Evolutionary conservation across 1,284 basidiomycete genomes (phyloP).

Genomic region (Apiotrichum domesticum): DNA sequence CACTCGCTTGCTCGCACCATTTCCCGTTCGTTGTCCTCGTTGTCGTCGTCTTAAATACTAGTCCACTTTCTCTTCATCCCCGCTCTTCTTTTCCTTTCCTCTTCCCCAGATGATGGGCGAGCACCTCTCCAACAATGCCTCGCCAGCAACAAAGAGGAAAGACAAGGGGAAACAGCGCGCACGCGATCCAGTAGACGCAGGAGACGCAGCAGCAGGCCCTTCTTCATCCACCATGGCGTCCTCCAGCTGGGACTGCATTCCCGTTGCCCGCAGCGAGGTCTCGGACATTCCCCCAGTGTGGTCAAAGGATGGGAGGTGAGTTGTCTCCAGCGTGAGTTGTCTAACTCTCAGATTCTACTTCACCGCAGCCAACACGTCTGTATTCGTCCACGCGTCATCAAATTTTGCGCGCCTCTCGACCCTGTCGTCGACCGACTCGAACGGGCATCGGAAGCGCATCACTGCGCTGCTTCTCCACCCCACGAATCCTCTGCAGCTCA

Average conservation of each 20-base stretch:
- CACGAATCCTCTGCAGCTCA: constrained; percentile 79
- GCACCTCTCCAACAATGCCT: constrained; percentile 4
- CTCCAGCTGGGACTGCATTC: constrained; percentile 33
- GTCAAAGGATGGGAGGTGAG: constrained; percentile 78
- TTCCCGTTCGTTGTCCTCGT: not conserved
- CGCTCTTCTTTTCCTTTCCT: constrained; percentile 9
- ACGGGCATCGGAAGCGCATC: constrained; percentile 55
- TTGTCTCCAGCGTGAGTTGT: constrained; percentile 8
- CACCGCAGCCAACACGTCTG: constrained; percentile 64
- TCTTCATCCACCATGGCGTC: not conserved
- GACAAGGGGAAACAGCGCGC: constrained; percentile 27
- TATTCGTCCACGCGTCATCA: constrained; percentile 72
- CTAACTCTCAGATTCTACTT: constrained; percentile 69
- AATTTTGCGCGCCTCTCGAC: constrained; percentile 70
- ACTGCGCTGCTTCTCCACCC: constrained; percentile 76
- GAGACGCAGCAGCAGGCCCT: not conserved
- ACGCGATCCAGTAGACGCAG: constrained; percentile 3
- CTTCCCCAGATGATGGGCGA: constrained; percentile 12
- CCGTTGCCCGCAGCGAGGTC: constrained; percentile 62
- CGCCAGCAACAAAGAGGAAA: constrained; percentile 3
- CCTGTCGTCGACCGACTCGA: constrained; percentile 51
- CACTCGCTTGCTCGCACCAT: not conserved
- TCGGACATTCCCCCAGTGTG: constrained; percentile 67
- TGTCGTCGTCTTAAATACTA: not conserved
- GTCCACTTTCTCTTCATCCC: not conserved